Base-by-base conservation (phyloP, 2,329 filamentous ascomycete genomes). In the Fusarium pseudonygamai region DNA sequence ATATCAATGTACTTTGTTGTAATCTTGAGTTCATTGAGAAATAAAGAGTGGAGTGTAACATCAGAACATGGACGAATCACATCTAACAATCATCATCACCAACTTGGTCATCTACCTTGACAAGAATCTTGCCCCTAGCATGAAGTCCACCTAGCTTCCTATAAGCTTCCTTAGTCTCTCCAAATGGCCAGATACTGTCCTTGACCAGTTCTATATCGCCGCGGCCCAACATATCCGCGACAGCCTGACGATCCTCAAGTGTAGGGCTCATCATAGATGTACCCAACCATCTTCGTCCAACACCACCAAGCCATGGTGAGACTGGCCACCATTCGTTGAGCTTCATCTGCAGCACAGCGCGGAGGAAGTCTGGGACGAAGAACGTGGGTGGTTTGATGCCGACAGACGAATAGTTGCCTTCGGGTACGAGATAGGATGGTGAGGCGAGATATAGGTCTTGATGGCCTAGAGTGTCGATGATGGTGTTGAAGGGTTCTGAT, bases 321-420 rank as follows among this genome's bases (percentile, higher is more conserved):
- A 77, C 71, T 16, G 84, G 84, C 81, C 80, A 82, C 67, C 80
- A 78, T 37, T 78, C 78, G 60, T 85, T 85, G 60, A 80, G 78
- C 61, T 84, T 77, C 80, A 83, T 82, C 67, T 79, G 75, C 30
- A 77, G 67, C 4, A 81, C 72, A 7, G 80, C 78, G 39, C 76
- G 74, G 6, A 82, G 40, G 34, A 83, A 79, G 47, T 78, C 75
- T 2, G 76, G 67, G 11, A 80, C 70, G 28, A 76, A 76, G 39
- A 80, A 80, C 7, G 75, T 78, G 4, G 79, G 82, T 37, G 84
- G 60, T 9, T 64, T 64, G 24, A 64, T 64, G 7, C 60, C 60
- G 6, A 60, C 60, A 5, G 60, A 64, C 8, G 60, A 64, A 26
- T 64, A 64, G 24, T 49, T 64, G 6, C 60, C 55, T 11, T 30